These are phyloP conservation scores for Akanthomyces uredinophilus DNA, from an alignment of 2,329 filamentous ascomycete species.

Conservation along the genomic window DNA sequence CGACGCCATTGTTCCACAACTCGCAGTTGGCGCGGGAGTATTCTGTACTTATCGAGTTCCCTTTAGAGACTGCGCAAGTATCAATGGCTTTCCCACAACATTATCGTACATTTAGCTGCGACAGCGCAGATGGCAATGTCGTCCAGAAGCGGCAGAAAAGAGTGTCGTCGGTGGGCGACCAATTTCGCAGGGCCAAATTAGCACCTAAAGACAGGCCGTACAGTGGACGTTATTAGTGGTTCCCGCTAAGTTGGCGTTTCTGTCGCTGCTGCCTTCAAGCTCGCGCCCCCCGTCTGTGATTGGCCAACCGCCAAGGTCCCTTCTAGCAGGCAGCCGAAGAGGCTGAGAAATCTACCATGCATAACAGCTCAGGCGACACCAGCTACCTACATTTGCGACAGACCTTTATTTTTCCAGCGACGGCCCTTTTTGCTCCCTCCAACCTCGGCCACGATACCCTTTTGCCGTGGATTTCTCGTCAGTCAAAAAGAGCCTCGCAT, in stretches of 20 bases:
- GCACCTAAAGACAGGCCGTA: not conserved
- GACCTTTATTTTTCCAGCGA: constrained; percentile 8
- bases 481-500: not conserved
- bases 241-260: not conserved
- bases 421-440: not conserved
- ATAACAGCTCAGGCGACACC: constrained; percentile 9
- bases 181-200: not conserved
- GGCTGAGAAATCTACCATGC: constrained; percentile 39
- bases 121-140: not conserved
- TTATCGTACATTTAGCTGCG: not conserved
- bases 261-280: not conserved
- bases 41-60: not conserved
- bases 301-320: constrained; percentile 17
- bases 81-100: not conserved
- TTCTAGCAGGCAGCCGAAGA: constrained; percentile 21
- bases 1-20: not conserved
- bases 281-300: constrained; percentile 16
- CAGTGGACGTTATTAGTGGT: constrained; percentile 1
- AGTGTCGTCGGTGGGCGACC: constrained; percentile 3
- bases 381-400: constrained; percentile 14
- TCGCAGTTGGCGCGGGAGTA: not conserved
- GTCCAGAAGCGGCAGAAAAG: not conserved
- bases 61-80: not conserved
- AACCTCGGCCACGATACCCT: not conserved
- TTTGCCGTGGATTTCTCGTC: not conserved